phyloP scores from a whole-genome alignment of 257 asterid species.

The Schizonepeta tenuifolia region DNA sequence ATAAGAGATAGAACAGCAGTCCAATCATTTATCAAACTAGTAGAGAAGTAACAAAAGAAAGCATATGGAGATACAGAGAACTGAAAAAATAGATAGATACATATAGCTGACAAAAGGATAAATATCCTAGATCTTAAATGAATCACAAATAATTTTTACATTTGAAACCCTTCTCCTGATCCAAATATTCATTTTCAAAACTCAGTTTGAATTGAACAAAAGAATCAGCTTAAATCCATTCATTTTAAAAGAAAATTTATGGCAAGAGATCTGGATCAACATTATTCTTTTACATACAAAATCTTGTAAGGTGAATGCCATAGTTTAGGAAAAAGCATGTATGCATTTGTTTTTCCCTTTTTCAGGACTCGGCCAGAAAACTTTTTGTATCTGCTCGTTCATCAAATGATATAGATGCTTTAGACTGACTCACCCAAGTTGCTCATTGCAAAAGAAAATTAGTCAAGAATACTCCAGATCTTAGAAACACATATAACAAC shows the following conservation, averaged over 20 bases:
- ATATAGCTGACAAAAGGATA: slow-evolving; percentile 23
- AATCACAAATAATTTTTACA: background rate
- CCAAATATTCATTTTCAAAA: background rate
- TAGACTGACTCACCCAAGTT: background rate
- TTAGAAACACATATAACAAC: background rate
- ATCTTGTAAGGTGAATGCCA: slow-evolving; percentile 7
- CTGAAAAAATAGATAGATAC: background rate
- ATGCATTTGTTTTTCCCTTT: background rate
- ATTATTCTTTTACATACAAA: background rate
- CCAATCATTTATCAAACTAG: background rate
- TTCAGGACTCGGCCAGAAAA: background rate
- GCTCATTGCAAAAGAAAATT: background rate
- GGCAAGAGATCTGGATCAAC: slow-evolving; percentile 20
- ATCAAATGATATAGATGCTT: background rate
- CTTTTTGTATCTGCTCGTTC: background rate
- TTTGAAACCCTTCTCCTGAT: slow-evolving; percentile 5
- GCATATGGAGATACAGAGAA: slow-evolving; percentile 3
- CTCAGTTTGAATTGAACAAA: background rate
- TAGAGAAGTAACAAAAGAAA: background rate
- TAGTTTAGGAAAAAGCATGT: background rate
- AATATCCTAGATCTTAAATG: background rate
- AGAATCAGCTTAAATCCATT: background rate
- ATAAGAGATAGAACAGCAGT: background rate
- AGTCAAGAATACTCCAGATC: background rate
- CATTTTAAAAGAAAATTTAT: slow-evolving; percentile 1